Evolutionary conservation across 148 eudicot species (phyloP), one percentile per base, ranked within the genome.

Genomic region (Chenopodium formosanum): DNA sequence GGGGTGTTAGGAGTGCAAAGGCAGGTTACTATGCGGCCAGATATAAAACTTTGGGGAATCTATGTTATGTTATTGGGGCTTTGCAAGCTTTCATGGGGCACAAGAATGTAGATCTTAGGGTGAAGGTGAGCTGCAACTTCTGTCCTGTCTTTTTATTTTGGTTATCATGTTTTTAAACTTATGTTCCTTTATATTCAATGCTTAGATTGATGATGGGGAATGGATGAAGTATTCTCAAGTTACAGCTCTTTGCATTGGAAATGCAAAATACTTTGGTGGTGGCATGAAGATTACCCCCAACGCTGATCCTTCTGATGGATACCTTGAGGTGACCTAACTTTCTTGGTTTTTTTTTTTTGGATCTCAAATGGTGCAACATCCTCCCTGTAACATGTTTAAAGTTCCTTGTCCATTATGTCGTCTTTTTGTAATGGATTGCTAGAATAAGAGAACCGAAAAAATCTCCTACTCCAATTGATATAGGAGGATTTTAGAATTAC

Each of bases 211-310:
- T 86, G 92, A 85, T 70, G 99, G 99, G 71, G 98, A 96, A 60
- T 96, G 99, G 99, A 92, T 88, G 86, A 83, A 75, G 81, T 94
- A 80, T 82, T 77, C 99, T 72, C 91, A 90, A 84, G 93, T 91
- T 64, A 96, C 99, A 40, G 98, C 99, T 65, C 93, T 96, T 79
- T 96, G 98, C 90, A 81, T 96, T 73, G 99, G 99, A 72, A 96
- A 96, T 86, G 99, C 92, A 40, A 94, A 96, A 89, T 96, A 81
- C 83, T 96, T 96, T 87, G 99, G 99, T 19, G 99, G 99, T 79
- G 99, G 99, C 66, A 96, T 96, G 99, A 96, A 94, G 91, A 96
- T 96, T 56, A 87, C 95, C 62, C 99, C 99, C 75, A 96, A 90
- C 81, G 98, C 98, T 40, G 78, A 94, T 63, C 99, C 99, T 65